Base-by-base conservation (phyloP, 1,139 yeast genomes). In the Candida labiduridarum region DNA sequence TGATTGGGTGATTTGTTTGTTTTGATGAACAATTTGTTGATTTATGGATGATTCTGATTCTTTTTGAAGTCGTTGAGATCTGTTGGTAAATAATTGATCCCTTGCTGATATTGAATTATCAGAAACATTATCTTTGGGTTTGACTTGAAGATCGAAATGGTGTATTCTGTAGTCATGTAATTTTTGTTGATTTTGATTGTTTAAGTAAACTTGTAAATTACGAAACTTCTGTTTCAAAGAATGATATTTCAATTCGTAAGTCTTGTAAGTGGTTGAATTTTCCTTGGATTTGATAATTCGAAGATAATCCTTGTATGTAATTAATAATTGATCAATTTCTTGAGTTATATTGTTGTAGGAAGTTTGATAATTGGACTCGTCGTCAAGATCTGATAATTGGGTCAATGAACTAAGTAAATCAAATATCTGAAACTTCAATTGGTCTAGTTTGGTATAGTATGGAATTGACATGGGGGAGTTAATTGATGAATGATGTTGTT, bases 1-100 rank as follows among this genome's bases (percentile, higher is more conserved):
- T 1, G 83, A 69, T 9, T 75, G 61, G 0, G 88, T 82, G 50
- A 84, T 80, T 51, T 78, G 77, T 53, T 80, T 80, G 48, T 82
- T 79, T 46, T 79, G 79, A 18, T 69, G 62, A 40, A 79, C 65
- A 10, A 80, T 68, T 53, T 76, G 76, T 33, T 68, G 67, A 34
- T 67, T 67, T 7, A 65, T 54, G 10, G 63, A 55, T 27, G 49
- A 41, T 38, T 63, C 60, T 2, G 57, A 48, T 34, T 47, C 55
- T 22, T 49, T 55, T 44, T 53, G 55, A 39, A 48, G 41, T 43
- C 44, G 53, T 53, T 47, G 18, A 8, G 63, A 53, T 43, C 65
- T 46, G 2, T 64, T 65, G 11, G 63, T 56, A 52, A 67, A 66
- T 16, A 67, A 52, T 12, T 62, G 47, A 18, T 48, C 49, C 36